These are phyloP conservation scores for Fomes fomentarius DNA, from an alignment of 1,284 basidiomycete species.

Conservation along the genomic window DNA sequence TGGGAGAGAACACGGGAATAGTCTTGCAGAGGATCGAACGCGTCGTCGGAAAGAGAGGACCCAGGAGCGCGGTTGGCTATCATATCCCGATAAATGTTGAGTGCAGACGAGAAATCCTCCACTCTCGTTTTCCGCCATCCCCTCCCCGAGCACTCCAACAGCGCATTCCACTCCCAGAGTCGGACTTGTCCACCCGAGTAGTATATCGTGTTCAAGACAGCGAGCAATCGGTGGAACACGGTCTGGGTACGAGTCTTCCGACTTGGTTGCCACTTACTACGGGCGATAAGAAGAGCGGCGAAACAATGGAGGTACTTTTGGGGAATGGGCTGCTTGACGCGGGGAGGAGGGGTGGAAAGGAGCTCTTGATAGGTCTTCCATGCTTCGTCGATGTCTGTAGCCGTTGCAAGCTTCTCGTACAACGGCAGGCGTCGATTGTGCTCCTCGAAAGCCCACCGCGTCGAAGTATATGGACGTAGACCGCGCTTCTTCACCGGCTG, in stretches of 20 bases:
- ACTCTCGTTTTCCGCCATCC: slow-evolving; percentile 60
- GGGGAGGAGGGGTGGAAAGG: slow-evolving; percentile 37
- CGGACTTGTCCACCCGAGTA: slow-evolving; percentile 53
- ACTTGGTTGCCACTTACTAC: slow-evolving; percentile 2
- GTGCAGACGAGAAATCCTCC: slow-evolving; percentile 61
- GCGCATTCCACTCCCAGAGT: slow-evolving; percentile 72
- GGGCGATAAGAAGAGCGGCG: slow-evolving; percentile 52
- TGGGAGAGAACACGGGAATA: slow-evolving; percentile 5
- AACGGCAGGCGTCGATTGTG: slow-evolving; percentile 3
- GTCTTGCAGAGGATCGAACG: background rate
- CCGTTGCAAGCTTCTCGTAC: slow-evolving; percentile 36
- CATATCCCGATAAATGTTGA: slow-evolving; percentile 65
- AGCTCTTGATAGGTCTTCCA: slow-evolving; percentile 62
- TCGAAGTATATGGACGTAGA: background rate
- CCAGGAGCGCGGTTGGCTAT: slow-evolving; percentile 47
- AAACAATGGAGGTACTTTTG: slow-evolving; percentile 59
- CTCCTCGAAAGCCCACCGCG: slow-evolving; percentile 7
- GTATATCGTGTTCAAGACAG: slow-evolving; percentile 60
- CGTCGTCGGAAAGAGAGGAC: slow-evolving; percentile 35
- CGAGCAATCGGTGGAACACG: slow-evolving; percentile 63
- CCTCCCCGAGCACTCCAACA: slow-evolving; percentile 69
- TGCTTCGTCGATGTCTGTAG: slow-evolving; percentile 45
- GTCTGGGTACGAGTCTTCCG: slow-evolving; percentile 57
- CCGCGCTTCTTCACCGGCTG: background rate
- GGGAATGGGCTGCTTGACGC: slow-evolving; percentile 22